These are phyloP conservation scores for Schizosaccharomyces cryophilus DNA, from an alignment of 805 yeast species.

Conservation along the genomic window DNA sequence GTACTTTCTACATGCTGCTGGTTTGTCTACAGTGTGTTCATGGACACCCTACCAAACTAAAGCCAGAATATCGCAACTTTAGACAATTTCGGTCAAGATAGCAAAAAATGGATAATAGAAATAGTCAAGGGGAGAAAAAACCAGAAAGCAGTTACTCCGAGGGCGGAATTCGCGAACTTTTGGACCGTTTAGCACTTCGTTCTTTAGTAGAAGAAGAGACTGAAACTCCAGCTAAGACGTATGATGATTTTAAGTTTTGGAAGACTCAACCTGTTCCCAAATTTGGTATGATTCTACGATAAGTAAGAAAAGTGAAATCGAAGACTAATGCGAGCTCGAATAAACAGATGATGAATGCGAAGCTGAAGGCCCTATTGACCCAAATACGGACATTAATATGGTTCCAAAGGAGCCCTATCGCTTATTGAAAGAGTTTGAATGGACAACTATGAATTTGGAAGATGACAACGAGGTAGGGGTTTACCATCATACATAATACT, in stretches of 20 bases:
- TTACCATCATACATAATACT: neutral
- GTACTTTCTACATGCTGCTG: too few species aligned
- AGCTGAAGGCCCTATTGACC: conserved; percentile 64
- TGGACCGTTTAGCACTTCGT: neutral
- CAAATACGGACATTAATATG: conserved; percentile 39
- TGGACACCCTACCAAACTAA: too few species aligned
- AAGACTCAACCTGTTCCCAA: conserved; percentile 84
- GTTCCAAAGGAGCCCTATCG: conserved; percentile 48
- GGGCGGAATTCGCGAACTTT: conserved; percentile 1
- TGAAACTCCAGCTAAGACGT: conserved; percentile 17
- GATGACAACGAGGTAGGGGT: conserved; percentile 19
- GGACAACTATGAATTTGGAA: conserved; percentile 55
- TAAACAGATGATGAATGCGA: conserved; percentile 25
- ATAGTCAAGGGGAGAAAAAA: neutral
- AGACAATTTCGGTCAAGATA: too few species aligned
- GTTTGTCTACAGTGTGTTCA: too few species aligned
- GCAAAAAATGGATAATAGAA: neutral
- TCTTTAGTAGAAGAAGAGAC: neutral
- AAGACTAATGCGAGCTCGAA: neutral
- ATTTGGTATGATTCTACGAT: conserved; percentile 14
- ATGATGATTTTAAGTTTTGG: conserved; percentile 91
- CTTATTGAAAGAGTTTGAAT: conserved; percentile 57
- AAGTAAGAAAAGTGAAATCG: neutral
- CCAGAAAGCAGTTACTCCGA: neutral
- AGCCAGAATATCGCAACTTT: too few species aligned